These are phyloP conservation scores for Termitomyces sp. DNA, from an alignment of 768 basidiomycete species.

Conservation along the genomic window DNA sequence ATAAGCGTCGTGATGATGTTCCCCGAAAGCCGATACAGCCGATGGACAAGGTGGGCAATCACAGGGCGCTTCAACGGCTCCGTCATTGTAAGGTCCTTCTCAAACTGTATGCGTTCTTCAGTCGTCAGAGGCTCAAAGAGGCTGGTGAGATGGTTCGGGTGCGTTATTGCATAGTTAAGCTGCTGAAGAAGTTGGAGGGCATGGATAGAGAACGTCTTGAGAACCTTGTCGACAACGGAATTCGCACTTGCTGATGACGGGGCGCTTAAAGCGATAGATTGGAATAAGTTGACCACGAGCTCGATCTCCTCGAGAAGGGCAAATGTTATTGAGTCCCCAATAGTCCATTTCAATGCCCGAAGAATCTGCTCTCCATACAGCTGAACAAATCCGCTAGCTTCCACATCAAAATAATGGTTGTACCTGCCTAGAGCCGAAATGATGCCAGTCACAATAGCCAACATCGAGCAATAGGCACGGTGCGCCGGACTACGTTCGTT, in stretches of 20 bases:
- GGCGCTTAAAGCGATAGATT: slow-evolving; percentile 61
- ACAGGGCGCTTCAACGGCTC: slow-evolving; percentile 72
- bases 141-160: slow-evolving; percentile 84
- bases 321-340: slow-evolving; percentile 71
- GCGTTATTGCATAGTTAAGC: slow-evolving; percentile 85
- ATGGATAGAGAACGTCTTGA: slow-evolving; percentile 64
- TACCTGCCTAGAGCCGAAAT: slow-evolving; percentile 58
- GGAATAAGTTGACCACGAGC: slow-evolving; percentile 73
- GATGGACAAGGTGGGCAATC: slow-evolving; percentile 66
- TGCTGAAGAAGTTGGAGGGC: slow-evolving; percentile 79
- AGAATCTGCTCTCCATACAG: slow-evolving; percentile 80
- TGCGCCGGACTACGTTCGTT: slow-evolving; percentile 79
- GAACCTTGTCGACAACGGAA: slow-evolving; percentile 55
- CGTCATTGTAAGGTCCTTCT: slow-evolving; percentile 57
- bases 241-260: slow-evolving; percentile 42
- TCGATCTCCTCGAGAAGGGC: slow-evolving; percentile 82
- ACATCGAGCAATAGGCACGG: slow-evolving; percentile 78
- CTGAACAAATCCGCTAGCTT: slow-evolving; percentile 83
- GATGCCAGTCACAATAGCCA: slow-evolving; percentile 74
- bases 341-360: slow-evolving; percentile 77
- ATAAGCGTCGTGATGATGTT: slow-evolving; percentile 69
- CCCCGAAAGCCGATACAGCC: slow-evolving; percentile 65
- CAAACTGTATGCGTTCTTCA: slow-evolving; percentile 68
- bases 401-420: slow-evolving; percentile 78
- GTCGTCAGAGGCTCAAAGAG: slow-evolving; percentile 75